Evolutionary conservation across 139 green algal genomes (phyloP).

Genomic region (Parachlorella kessleri): DNA sequence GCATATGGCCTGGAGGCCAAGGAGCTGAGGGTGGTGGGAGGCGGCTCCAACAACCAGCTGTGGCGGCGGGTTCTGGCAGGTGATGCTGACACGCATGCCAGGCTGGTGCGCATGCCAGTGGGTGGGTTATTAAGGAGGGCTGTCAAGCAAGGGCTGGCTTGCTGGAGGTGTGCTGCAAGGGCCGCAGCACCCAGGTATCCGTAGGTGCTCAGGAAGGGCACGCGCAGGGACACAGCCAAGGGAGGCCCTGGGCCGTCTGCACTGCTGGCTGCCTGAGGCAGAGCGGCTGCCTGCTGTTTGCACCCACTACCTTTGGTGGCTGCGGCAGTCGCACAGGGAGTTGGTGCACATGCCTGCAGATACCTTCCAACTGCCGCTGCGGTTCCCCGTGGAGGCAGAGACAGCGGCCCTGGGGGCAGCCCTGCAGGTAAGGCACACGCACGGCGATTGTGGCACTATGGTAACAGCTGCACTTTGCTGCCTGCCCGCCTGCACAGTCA

Average conservation of each 20-base stretch:
- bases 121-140: constrained; percentile 39
- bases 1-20: background rate
- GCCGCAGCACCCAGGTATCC: too few species aligned
- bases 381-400: constrained; percentile 75
- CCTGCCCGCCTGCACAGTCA: too few species aligned
- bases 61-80: constrained; percentile 87
- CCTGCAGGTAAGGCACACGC: constrained; percentile 86
- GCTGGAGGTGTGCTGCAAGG: background rate
- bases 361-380: constrained; percentile 51
- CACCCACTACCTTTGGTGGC: too few species aligned
- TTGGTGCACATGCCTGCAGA: background rate
- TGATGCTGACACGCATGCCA: constrained; percentile 78
- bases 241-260: background rate
- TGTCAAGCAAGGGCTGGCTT: too few species aligned
- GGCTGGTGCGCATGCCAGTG: constrained; percentile 5
- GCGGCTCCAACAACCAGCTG: constrained; percentile 75
- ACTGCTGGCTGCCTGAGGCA: too few species aligned
- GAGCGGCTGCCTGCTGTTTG: too few species aligned
- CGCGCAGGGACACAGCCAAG: background rate
- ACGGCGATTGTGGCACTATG: too few species aligned
- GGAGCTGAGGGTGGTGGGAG: constrained; percentile 81
- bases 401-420: constrained; percentile 82
- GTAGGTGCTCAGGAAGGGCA: background rate
- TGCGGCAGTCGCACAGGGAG: too few species aligned
- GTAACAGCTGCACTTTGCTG: too few species aligned